Conservation (phyloP, 192 early-diverging fungal genomes). For the Coemansia sp. region DNA sequence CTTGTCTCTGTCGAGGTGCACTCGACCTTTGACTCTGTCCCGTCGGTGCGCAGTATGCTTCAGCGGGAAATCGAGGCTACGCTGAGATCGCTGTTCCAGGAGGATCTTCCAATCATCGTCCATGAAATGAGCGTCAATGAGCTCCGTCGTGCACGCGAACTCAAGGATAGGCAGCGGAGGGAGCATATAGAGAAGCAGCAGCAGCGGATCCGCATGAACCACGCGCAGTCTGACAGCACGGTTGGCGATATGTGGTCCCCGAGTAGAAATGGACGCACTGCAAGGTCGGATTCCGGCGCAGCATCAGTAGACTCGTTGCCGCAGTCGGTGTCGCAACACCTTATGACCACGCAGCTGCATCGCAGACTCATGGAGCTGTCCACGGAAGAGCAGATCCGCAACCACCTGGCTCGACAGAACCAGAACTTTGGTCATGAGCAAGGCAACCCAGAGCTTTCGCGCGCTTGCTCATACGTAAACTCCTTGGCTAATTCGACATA, state of each 20-base stretch:
- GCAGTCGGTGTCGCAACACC: slow-evolving; percentile 28
- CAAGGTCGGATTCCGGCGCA: slow-evolving; percentile 21
- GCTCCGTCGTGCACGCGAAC: slow-evolving; percentile 37
- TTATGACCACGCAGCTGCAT: slow-evolving; percentile 49
- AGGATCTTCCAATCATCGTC: slow-evolving; percentile 90
- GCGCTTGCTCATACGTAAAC: neutral
- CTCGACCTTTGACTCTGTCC: slow-evolving; percentile 96
- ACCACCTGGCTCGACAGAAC: neutral
- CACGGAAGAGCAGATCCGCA: slow-evolving; percentile 8
- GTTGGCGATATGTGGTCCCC: slow-evolving; percentile 17
- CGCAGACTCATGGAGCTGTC: slow-evolving; percentile 43
- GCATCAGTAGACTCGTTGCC: slow-evolving; percentile 30
- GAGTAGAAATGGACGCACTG: neutral
- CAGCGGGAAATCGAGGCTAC: slow-evolving; percentile 90
- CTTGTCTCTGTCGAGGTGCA: slow-evolving; percentile 90
- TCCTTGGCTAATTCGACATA: neutral
- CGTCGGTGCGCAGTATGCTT: slow-evolving; percentile 82
- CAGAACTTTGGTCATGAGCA: neutral
- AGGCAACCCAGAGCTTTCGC: neutral
- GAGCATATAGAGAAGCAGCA: slow-evolving; percentile 63
- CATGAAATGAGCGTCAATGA: slow-evolving; percentile 76
- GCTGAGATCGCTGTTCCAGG: slow-evolving; percentile 86
- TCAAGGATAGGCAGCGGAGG: slow-evolving; percentile 43
- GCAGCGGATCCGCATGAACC: slow-evolving; percentile 44
- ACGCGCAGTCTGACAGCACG: slow-evolving; percentile 17